Evolutionary conservation across 2,329 filamentous ascomycete genomes (phyloP), one percentile per base, ranked within the genome.

Genomic region (Trichoderma polysporum): DNA sequence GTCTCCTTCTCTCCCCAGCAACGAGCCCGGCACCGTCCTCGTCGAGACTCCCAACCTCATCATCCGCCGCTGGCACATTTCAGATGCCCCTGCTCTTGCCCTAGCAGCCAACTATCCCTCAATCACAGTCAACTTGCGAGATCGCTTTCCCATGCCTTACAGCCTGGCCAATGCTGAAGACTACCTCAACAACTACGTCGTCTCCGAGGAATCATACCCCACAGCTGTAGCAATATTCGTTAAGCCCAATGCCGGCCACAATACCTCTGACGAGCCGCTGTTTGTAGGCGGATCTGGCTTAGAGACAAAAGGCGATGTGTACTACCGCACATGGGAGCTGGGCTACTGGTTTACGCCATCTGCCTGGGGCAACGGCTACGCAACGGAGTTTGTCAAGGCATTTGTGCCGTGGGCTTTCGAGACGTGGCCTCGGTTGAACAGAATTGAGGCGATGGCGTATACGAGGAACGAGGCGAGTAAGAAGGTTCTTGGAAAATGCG

Each of bases 91-190:
- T 4, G 68, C 73, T 19, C 66, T 81, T 49, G 70, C 78, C 10
- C 66, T 61, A 3, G 76, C 74, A 1, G 81, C 75, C 67, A 78
- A 84, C 74, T 75, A 80, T 68, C 72, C 73, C 4, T 69, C 77
- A 17, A 74, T 85, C 3, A 69, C 74, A 1, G 67, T 58, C 12
- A 77, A 74, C 69, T 77, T 86, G 77, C 79, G 79, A 63, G 74
- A 82, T 71, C 69, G 74, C 45, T 85, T 84, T 65, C 82, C 83
- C 5, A 71, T 69, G 10, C 84, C 84, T 0, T 85, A 85, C 74
- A 80, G 75, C 1, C 69, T 80, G 4, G 72, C 75, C 9, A 73
- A 78, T 49, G 80, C 82, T 2, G 69, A 79, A 19, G 39, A 31
- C 27, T 83, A 78, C 72, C 76, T 83, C 69, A 59, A 66, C 39